Percentiles rank a stretch among this genome's conserved stretches.
phyloP scores from a whole-genome alignment of 805 yeast genomes.

The Saccharomycodes ludwigii region DNA sequence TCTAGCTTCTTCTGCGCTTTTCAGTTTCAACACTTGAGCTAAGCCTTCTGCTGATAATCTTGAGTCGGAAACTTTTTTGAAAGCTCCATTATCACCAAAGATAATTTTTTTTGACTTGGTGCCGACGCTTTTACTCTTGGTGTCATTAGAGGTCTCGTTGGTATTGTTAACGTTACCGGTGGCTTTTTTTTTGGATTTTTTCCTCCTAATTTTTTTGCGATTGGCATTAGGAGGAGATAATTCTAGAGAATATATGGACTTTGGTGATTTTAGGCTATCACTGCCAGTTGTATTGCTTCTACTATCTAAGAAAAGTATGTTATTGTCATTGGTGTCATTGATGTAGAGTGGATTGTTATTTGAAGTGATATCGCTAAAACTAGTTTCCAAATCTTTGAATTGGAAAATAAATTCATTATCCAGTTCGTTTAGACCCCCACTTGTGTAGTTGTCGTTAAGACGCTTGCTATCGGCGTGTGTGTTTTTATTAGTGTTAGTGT shows the following conservation, averaged over 20 bases:
- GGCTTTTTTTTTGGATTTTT: not conserved
- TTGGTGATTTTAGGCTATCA: no score
- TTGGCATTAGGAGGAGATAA: no score
- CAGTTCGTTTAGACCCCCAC: not conserved
- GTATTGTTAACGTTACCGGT: not conserved
- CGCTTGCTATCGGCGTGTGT: not conserved
- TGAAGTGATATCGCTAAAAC: no score
- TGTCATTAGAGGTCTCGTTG: not conserved
- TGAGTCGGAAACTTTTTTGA: slow-evolving; percentile 32
- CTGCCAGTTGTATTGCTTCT: not conserved
- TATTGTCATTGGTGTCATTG: not conserved
- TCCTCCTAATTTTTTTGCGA: not conserved
- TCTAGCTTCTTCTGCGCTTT: slow-evolving; percentile 41
- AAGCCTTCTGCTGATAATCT: slow-evolving; percentile 46
- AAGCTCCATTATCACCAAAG: no score
- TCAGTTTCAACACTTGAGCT: slow-evolving; percentile 37
- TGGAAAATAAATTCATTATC: no score
- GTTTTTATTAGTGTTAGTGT: not conserved
- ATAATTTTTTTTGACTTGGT: slow-evolving; percentile 5
- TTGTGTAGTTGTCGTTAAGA: not conserved
- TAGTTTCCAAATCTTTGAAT: no score
- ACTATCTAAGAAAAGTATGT: not conserved
- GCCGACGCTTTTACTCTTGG: slow-evolving; percentile 2
- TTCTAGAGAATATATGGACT: no score
- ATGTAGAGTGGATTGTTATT: no score